These are phyloP conservation scores for Aspergillus felis DNA, from an alignment of 2,329 filamentous ascomycete genomes.

Conservation along the genomic window DNA sequence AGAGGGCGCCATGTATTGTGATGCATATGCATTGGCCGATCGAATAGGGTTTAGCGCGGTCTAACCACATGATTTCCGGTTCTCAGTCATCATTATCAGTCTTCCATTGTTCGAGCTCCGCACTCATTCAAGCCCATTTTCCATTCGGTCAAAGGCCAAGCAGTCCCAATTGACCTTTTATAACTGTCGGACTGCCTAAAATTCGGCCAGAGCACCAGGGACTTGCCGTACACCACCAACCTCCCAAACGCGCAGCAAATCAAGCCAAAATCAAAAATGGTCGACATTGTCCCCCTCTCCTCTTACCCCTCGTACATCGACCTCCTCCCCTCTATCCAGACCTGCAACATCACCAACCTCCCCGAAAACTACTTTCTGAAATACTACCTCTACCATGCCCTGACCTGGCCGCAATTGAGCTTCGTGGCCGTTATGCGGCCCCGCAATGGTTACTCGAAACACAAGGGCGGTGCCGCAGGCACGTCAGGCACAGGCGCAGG, in stretches of 20 bases:
- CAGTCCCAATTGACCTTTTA: not conserved
- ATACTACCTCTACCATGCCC: constrained; percentile 98
- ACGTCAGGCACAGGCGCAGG: constrained; percentile 12
- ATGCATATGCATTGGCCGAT: not conserved
- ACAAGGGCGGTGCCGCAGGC: constrained; percentile 57
- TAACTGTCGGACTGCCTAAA: not conserved
- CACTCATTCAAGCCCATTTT: not conserved
- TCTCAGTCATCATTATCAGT: constrained; percentile 2
- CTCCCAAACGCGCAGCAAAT: not conserved
- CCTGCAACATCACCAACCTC: constrained; percentile 97
- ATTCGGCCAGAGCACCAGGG: not conserved
- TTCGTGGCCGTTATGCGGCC: constrained; percentile 94
- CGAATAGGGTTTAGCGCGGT: not conserved
- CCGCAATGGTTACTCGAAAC: constrained; percentile 66
- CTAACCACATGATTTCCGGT: not conserved
- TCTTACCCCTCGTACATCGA: constrained; percentile 66
- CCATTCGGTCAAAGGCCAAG: not conserved
- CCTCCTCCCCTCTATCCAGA: constrained; percentile 81
- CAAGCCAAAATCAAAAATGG: constrained; percentile 31
- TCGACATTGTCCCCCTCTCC: constrained; percentile 47
- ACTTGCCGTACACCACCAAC: constrained; percentile 1
- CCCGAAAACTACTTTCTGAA: constrained; percentile 99
- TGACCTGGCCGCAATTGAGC: constrained; percentile 95
- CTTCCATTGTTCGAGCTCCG: not conserved
- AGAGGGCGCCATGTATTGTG: not conserved